These are phyloP conservation scores for Rusavskia elegans DNA, from an alignment of 495 filamentous ascomycete genomes.

Conservation along the genomic window DNA sequence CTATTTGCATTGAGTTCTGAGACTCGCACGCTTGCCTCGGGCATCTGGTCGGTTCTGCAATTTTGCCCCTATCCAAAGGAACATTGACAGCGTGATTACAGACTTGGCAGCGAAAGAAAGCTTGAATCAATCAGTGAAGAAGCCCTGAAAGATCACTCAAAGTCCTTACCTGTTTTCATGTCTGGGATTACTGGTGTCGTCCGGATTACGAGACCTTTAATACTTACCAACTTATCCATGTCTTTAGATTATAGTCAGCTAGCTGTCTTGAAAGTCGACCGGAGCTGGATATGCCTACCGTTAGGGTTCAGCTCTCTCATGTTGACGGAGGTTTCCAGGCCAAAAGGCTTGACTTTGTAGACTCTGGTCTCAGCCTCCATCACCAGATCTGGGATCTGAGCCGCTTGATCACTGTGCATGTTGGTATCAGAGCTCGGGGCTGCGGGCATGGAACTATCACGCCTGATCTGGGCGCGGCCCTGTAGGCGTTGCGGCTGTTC, in stretches of 20 bases:
- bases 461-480: constrained; percentile 21
- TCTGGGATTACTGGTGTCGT: constrained; percentile 94
- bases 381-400: constrained; percentile 42
- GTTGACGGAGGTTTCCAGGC: constrained; percentile 75
- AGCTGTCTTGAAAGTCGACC: neutral
- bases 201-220: constrained; percentile 94
- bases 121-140: constrained; percentile 14
- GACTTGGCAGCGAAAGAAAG: constrained; percentile 87
- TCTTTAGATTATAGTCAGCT: constrained; percentile 30
- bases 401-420: constrained; percentile 17
- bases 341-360: constrained; percentile 80
- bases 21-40: constrained; percentile 70
- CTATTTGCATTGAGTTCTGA: constrained; percentile 91
- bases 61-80: constrained; percentile 86
- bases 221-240: constrained; percentile 89
- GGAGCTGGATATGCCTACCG: constrained; percentile 23
- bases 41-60: constrained; percentile 83
- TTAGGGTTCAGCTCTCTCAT: constrained; percentile 89
- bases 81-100: constrained; percentile 85
- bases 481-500: constrained; percentile 28
- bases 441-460: constrained; percentile 55
- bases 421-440: constrained; percentile 62
- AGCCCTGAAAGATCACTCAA: neutral
- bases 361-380: constrained; percentile 49
- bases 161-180: constrained; percentile 62